A percentile compares a stretch with the other conserved stretches of the same genome.
phyloP scores from a whole-genome alignment of 2,329 filamentous ascomycete genomes.

The Chaetomium sp. region DNA sequence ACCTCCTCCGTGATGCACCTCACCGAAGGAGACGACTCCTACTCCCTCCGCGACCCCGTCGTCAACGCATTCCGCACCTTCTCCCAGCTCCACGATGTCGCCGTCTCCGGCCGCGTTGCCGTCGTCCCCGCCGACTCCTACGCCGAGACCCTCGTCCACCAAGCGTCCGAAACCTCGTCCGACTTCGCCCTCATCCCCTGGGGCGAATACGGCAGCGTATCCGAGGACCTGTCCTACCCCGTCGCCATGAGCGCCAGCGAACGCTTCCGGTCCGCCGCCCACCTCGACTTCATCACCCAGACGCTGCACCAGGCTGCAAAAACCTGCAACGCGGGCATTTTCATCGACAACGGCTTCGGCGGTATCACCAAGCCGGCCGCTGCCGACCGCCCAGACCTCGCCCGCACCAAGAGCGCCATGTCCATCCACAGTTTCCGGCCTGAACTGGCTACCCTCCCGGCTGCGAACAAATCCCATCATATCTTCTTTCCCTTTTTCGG shows the following conservation, averaged over 20 bases:
- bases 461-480: conserved; percentile 66
- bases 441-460: conserved; percentile 51
- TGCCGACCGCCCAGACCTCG: conserved; percentile 34
- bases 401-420: conserved; percentile 46
- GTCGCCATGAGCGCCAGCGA: conserved; percentile 43
- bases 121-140: conserved; percentile 74
- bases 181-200: conserved; percentile 82
- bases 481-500: conserved; percentile 86
- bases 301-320: conserved; percentile 53
- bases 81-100: conserved; percentile 74
- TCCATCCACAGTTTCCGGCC: conserved; percentile 51
- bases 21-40: conserved; percentile 69
- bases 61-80: conserved; percentile 89
- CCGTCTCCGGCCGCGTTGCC: conserved; percentile 73
- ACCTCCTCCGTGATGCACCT: conserved; percentile 94
- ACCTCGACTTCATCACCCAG: conserved; percentile 66
- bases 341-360: conserved; percentile 62
- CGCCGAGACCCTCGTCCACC: conserved; percentile 66
- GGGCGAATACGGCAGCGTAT: conserved; percentile 74
- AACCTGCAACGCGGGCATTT: conserved; percentile 63
- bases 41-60: conserved; percentile 65
- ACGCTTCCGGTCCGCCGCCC: conserved; percentile 55
- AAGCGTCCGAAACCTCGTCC: conserved; percentile 61
- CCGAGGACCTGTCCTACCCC: conserved; percentile 51
- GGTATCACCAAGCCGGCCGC: conserved; percentile 26